Conservation (phyloP, 805 yeast species). For the Saccharomyces kudriavzevii region DNA sequence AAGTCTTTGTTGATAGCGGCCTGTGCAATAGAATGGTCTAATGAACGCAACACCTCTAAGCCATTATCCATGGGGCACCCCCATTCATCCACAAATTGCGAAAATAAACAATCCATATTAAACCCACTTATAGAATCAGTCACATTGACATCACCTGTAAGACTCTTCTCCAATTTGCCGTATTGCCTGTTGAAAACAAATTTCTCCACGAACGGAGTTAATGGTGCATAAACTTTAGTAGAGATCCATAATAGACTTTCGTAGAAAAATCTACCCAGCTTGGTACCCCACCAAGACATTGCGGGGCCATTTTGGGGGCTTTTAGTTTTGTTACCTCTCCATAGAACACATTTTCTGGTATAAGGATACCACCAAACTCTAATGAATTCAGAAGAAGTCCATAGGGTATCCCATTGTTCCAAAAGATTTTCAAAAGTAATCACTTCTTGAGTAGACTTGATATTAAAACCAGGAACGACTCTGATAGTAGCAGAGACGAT, state of each 20-base stretch:
- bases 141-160: slow-evolving; percentile 55
- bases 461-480: slow-evolving; percentile 73
- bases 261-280: slow-evolving; percentile 69
- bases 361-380: slow-evolving; percentile 98
- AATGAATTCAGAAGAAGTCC: slow-evolving; percentile 86
- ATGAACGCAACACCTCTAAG: slow-evolving; percentile 55
- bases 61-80: slow-evolving; percentile 83
- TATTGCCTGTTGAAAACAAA: slow-evolving; percentile 82
- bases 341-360: slow-evolving; percentile 71
- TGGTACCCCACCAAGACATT: slow-evolving; percentile 79
- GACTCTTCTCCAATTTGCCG: slow-evolving; percentile 61
- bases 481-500: slow-evolving; percentile 80
- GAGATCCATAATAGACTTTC: slow-evolving; percentile 73
- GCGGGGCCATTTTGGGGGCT: slow-evolving; percentile 58
- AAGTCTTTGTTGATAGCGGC: slow-evolving; percentile 57
- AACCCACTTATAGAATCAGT: slow-evolving; percentile 79
- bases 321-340: slow-evolving; percentile 79
- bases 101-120: slow-evolving; percentile 90
- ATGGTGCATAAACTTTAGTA: slow-evolving; percentile 59
- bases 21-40: slow-evolving; percentile 50
- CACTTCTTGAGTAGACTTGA: slow-evolving; percentile 74
- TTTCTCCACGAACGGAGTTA: slow-evolving; percentile 78
- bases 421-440: slow-evolving; percentile 68
- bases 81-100: slow-evolving; percentile 96
- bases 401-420: slow-evolving; percentile 63